These are phyloP conservation scores for Cryptosporidium bovis DNA, from an alignment of 169 alveolate species.

Conservation along the genomic window DNA sequence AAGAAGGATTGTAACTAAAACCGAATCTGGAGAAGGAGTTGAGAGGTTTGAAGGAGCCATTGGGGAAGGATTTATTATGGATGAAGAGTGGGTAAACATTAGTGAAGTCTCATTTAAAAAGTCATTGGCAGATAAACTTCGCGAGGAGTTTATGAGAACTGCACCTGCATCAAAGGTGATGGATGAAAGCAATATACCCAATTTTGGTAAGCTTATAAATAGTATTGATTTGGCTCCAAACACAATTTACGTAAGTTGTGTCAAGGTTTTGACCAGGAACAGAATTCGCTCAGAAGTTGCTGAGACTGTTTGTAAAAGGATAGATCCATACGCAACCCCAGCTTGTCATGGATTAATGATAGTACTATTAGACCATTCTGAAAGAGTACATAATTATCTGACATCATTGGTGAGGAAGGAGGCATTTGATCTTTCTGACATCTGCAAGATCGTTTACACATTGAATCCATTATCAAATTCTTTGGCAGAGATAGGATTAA, in stretches of 20 bases:
- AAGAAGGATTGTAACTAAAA: neutral
- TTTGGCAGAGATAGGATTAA: slow-evolving; percentile 10
- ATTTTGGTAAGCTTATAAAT: neutral
- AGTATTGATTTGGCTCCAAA: slow-evolving; percentile 38
- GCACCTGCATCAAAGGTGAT: slow-evolving; percentile 63
- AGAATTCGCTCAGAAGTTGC: slow-evolving; percentile 64
- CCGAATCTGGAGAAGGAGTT: neutral
- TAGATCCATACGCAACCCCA: slow-evolving; percentile 69
- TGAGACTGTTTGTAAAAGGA: slow-evolving; percentile 35
- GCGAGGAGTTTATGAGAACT: slow-evolving; percentile 28
- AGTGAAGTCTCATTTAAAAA: neutral
- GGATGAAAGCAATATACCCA: slow-evolving; percentile 12
- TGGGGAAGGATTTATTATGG: slow-evolving; percentile 43
- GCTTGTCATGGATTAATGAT: slow-evolving; percentile 69
- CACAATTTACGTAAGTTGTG: slow-evolving; percentile 43
- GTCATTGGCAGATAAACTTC: slow-evolving; percentile 34
- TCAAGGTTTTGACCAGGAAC: slow-evolving; percentile 32
- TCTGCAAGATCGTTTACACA: slow-evolving; percentile 43
- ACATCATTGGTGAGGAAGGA: slow-evolving; percentile 42
- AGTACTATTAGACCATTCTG: slow-evolving; percentile 53
- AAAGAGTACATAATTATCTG: slow-evolving; percentile 20
- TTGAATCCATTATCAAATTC: slow-evolving; percentile 33
- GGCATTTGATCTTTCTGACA: slow-evolving; percentile 58
- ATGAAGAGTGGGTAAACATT: slow-evolving; percentile 18
- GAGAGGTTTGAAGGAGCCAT: slow-evolving; percentile 19